Evolutionary conservation across 73 alveolate genomes (phyloP), one percentile per base, ranked within the genome.

Genomic region (Paramecium primaurelia): DNA sequence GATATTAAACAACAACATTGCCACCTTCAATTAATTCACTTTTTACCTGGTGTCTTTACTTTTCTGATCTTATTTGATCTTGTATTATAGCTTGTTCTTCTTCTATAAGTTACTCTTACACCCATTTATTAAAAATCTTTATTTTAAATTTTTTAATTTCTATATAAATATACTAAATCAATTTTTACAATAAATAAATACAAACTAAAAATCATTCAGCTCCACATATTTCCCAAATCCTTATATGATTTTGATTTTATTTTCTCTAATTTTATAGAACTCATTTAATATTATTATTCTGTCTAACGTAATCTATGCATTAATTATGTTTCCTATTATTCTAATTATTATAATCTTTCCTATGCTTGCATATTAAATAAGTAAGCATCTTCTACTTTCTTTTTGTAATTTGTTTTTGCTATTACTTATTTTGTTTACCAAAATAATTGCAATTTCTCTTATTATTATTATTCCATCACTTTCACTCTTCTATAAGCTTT

Each of bases 11-110:
- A 59, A 87, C 77, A 60, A 87, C 88, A 22, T 64, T 87, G 68
- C 93, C 93, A 40, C 93, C 93, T 87, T 59, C 47, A 38, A 64
- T 16, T 28, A 87, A 87, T 49, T 32, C 16, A 59, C 26, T 34
- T 25, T 59, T 37, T 59, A 87, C 98, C 98, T 85, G 95, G 95
- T 25, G 95, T 92, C 86, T 86, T 92, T 16, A 92, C 95, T 47
- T 92, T 84, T 86, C 93, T 92, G 77, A 92, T 36, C 69, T 86
- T 80, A 73, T 92, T 77, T 59, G 95, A 92, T 58, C 92, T 92
- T 77, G 95, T 92, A 83, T 92, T 77, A 84, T 92, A 92, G 16
- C 93, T 47, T 84, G 77, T 59, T 80, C 93, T 85, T 92, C 93
- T 92, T 84, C 95, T 80, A 54, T 77, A 84, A 20, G 93, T 92